phyloP scores from a whole-genome alignment of 1,284 basidiomycete genomes.

The Microbotryum lychnidis-dioicae region DNA sequence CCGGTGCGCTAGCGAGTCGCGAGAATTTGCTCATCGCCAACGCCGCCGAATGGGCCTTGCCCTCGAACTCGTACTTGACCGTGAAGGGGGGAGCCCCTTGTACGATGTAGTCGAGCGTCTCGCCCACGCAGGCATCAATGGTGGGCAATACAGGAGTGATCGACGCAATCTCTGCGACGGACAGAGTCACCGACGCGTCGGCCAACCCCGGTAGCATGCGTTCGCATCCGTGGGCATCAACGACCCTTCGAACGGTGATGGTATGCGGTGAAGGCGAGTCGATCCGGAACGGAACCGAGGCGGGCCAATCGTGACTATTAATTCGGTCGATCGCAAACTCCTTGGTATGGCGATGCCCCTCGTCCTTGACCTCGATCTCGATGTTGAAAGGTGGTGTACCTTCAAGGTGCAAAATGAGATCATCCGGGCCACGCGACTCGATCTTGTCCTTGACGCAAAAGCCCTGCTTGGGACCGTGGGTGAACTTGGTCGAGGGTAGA shows the following conservation, averaged over 20 bases:
- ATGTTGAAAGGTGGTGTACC: conserved; percentile 85
- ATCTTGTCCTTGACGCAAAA: conserved; percentile 70
- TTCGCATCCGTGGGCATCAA: conserved; percentile 69
- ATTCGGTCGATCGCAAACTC: conserved; percentile 50
- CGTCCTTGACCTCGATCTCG: conserved; percentile 63
- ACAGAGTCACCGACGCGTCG: background rate
- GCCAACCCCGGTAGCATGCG: conserved; percentile 42
- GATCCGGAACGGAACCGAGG: conserved; percentile 68
- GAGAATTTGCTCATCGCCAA: conserved; percentile 69
- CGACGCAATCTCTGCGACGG: conserved; percentile 83
- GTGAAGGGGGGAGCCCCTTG: conserved; percentile 96
- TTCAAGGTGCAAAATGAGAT: conserved; percentile 53
- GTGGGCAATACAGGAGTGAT: conserved; percentile 74
- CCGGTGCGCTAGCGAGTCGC: conserved; percentile 67
- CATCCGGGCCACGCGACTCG: conserved; percentile 47
- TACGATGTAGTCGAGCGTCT: conserved; percentile 80
- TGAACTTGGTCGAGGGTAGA: conserved; percentile 69
- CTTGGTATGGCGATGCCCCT: conserved; percentile 57
- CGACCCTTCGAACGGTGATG: conserved; percentile 63
- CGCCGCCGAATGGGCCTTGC: conserved; percentile 63
- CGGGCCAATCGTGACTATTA: conserved; percentile 58
- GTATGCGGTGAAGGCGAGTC: conserved; percentile 69
- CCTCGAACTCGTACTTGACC: conserved; percentile 77
- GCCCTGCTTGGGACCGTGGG: conserved; percentile 55
- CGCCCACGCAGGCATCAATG: conserved; percentile 81